Base-by-base conservation (phyloP, 331 rosid genomes). In the Malus hybrid region DNA sequence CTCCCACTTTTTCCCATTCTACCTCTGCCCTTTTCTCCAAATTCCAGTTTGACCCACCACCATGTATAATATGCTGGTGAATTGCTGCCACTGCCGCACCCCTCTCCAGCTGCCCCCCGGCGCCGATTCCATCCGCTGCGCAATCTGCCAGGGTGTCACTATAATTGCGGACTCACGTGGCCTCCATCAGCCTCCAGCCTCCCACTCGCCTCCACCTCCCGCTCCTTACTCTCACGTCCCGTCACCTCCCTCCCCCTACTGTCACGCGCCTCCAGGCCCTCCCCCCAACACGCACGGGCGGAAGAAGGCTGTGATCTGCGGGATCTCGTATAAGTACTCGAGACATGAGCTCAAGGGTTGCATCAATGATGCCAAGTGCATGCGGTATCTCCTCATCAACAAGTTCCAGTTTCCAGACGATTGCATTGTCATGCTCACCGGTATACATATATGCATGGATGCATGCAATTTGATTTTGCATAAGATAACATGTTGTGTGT, bases 271-370 rank as follows among this genome's bases (percentile, higher is more conserved):
- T 0, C 87, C 91, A 0, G 93, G 93, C 0, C 91, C 86, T 1
- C 87, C 85, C 11, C 91, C 92, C 15, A 90, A 76, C 83, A 71
- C 78, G 1, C 96, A 92, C 82, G 97, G 99, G 13, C 79, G 92
- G 20, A 95, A 95, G 85, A 92, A 79, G 87, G 99, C 97, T 4
- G 97, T 95, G 81, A 88, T 95, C 85, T 77, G 90, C 27, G 97
- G 97, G 70, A 90, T 95, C 64, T 95, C 93, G 69, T 95, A 95
- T 24, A 85, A 77, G 8, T 86, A 72, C 84, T 90, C 99, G 22
- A 79, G 96, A 28, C 97, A 92, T 73, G 97, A 92, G 83, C 97
- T 95, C 42, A 95, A 92, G 77, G 99, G 99, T 0, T 95, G 97
- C 82, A 87, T 95, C 82, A 92, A 95, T 56, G 97, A 95, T 72